phyloP scores from a whole-genome alignment of 2,329 filamentous ascomycete genomes.

The Trichophyton verrucosum region DNA sequence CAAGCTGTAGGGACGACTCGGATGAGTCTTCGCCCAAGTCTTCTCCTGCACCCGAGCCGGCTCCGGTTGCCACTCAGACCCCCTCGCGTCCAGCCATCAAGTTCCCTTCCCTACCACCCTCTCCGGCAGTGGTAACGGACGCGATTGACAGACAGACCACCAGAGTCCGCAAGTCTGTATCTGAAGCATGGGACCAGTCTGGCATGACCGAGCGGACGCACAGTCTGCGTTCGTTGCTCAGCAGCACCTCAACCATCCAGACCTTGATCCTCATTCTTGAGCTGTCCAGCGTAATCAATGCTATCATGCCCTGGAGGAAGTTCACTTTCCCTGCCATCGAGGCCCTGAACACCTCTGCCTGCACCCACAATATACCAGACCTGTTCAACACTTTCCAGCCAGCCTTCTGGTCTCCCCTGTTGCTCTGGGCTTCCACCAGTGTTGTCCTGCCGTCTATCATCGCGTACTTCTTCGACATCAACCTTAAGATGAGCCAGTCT shows the following conservation, averaged over 20 bases:
- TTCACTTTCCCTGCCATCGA: constrained; percentile 55
- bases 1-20: constrained; percentile 16
- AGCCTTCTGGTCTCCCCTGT: constrained; percentile 72
- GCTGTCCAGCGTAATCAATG: constrained; percentile 53
- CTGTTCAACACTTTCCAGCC: constrained; percentile 63
- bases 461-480: constrained; percentile 88
- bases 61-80: constrained; percentile 15
- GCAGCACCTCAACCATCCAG: constrained; percentile 54
- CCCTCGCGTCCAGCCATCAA: constrained; percentile 33
- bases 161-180: constrained; percentile 24
- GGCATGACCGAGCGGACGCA: constrained; percentile 39
- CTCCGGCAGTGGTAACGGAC: constrained; percentile 63
- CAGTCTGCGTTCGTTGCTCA: constrained; percentile 55
- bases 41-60: constrained; percentile 41
- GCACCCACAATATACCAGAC: constrained; percentile 60
- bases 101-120: constrained; percentile 59
- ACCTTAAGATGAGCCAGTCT: constrained; percentile 36
- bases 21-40: constrained; percentile 21
- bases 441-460: constrained; percentile 55
- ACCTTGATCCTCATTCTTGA: constrained; percentile 57
- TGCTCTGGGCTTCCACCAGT: constrained; percentile 64
- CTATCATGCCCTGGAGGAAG: constrained; percentile 59
- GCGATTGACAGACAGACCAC: constrained; percentile 55
- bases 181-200: constrained; percentile 24
- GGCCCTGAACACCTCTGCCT: constrained; percentile 39